phyloP scores from a whole-genome alignment of 768 basidiomycete species.

The Suillus subalutaceus region DNA sequence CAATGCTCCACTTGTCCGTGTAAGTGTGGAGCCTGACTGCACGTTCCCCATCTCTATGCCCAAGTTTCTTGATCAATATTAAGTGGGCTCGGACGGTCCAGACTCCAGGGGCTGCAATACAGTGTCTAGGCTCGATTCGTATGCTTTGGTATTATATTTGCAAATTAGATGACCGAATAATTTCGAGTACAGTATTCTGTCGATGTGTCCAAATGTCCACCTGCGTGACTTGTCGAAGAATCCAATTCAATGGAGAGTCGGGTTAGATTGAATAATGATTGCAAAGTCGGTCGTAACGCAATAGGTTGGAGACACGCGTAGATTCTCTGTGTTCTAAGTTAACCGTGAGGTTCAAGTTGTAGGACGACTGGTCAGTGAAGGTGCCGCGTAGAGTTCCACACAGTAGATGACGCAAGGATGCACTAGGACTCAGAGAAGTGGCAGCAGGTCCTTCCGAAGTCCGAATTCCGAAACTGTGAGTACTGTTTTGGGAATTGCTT shows the following conservation, averaged over 20 bases:
- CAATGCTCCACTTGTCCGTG: conserved; percentile 76
- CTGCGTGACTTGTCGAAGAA: neutral
- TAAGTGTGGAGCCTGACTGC: conserved; percentile 70
- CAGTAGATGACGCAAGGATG: neutral
- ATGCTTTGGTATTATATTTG: neutral
- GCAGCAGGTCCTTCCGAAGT: neutral
- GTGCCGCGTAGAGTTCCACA: neutral
- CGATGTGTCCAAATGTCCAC: neutral
- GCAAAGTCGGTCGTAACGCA: neutral
- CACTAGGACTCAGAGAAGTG: neutral
- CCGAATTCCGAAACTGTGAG: neutral
- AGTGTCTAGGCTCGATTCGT: neutral
- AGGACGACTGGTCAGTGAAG: neutral
- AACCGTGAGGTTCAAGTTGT: neutral
- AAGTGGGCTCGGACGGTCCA: neutral
- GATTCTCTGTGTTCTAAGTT: neutral
- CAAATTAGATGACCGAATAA: neutral
- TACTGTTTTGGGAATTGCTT: neutral
- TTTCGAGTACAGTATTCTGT: neutral
- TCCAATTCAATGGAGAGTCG: neutral
- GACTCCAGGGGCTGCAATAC: neutral
- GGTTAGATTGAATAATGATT: neutral
- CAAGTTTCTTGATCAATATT: neutral
- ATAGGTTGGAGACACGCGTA: neutral
- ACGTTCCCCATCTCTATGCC: conserved; percentile 70